Percentiles rank a stretch among this genome's conserved stretches.
These are phyloP conservation scores for Neurospora sp. DNA, from an alignment of 495 filamentous ascomycete species.

Conservation along the genomic window DNA sequence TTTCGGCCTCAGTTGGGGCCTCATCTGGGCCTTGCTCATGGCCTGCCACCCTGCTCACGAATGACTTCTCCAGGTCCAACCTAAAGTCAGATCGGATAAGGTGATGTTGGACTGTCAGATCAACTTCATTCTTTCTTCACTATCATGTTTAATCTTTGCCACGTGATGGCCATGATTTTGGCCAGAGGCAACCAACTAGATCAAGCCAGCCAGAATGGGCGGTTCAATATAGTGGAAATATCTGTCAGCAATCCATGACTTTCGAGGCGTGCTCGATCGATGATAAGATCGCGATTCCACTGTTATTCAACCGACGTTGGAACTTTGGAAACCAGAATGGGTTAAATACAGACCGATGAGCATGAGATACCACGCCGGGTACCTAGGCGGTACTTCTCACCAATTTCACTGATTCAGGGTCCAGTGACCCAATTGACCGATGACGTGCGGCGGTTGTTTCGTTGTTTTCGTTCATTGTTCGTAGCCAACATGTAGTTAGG, in stretches of 20 bases:
- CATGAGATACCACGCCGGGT: neutral
- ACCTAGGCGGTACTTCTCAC: neutral
- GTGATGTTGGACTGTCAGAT: neutral
- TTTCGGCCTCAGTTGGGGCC: neutral
- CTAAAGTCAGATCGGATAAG: neutral
- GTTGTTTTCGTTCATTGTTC: neutral
- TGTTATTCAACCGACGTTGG: too few relatives aligned
- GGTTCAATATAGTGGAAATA: neutral
- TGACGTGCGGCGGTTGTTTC: neutral
- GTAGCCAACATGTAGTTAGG: neutral
- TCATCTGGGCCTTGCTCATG: neutral
- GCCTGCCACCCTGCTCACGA: neutral
- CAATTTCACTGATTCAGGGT: neutral
- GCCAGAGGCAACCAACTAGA: neutral
- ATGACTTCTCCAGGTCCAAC: neutral
- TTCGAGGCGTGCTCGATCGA: neutral
- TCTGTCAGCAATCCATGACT: neutral
- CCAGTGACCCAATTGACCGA: neutral
- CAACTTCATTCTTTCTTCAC: neutral
- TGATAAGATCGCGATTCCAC: neutral
- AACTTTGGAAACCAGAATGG: neutral
- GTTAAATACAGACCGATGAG: neutral
- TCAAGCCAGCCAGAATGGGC: neutral
- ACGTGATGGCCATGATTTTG: neutral
- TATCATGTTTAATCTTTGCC: neutral